Base-by-base conservation (phyloP, 148 eudicot species). In the Silene uniflora region DNA sequence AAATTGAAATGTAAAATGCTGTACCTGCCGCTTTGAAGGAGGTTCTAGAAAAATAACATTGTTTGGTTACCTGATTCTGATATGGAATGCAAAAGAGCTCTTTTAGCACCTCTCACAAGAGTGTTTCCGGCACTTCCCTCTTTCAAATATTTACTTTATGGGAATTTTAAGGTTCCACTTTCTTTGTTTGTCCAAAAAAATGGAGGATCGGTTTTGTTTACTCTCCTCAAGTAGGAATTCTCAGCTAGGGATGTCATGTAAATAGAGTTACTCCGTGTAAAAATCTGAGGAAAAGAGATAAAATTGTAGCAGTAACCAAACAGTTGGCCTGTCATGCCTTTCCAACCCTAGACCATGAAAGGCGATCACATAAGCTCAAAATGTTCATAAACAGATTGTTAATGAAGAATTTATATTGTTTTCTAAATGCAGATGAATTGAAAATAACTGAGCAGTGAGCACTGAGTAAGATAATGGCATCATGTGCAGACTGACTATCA, bases 81-180 rank as follows among this genome's bases (percentile, higher is more conserved):
- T 68, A n/a, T 8, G 10, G 72, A 68, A 35, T 17, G 22, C 49
- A 63, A 29, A 11, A 25, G 18, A 35, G 49, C 12, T 12, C 16
- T 35, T 32, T 32, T 66, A 62, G 24, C 49, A n/a, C 52, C 52
- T 9, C 44, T 42, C 25, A 67, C 27, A 68, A 17, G 25, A 44
- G 24, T 10, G 14, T 68, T 44, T 68, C 4, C 55, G 18, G 12
- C 58, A 47, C 25, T 44, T 10, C 56, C 23, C 29, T 69, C 72
- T 19, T 21, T 42, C 70, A 18, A 22, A 19, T 44, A 3, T 7
- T 39, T 69, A 44, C 17, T 19, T 19, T 69, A 39, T 23, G 29
- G 24, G 52, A 67, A n/a, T 9, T 67, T 10, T 67, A 42, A 39
- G 71, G 22, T 64, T 67, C 52, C 23, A 67, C 52, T 46, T 69